Conservation (phyloP, 352 stramenopile genomes). For the Peronospora tabacina region DNA sequence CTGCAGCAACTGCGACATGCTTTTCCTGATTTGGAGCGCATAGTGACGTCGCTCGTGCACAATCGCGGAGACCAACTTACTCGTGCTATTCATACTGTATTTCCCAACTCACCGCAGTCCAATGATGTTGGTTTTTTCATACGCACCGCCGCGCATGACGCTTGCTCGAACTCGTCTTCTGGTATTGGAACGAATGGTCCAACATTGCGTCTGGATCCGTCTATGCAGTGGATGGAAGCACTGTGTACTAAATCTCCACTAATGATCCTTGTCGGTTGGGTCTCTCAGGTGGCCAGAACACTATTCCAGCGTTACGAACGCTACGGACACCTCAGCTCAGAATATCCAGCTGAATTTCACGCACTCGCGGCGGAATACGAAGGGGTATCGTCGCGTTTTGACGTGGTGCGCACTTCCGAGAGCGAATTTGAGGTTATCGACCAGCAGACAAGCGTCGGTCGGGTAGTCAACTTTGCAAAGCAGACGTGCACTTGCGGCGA, state of each 20-base stretch:
- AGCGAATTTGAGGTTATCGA: slow-evolving; percentile 74
- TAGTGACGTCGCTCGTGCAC: slow-evolving; percentile 51
- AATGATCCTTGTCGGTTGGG: slow-evolving; percentile 76
- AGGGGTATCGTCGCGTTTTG: slow-evolving; percentile 41
- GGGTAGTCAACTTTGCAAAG: slow-evolving; percentile 69
- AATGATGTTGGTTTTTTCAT: slow-evolving; percentile 59
- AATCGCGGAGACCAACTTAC: slow-evolving; percentile 53
- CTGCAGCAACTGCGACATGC: slow-evolving; percentile 44
- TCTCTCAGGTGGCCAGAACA: slow-evolving; percentile 68
- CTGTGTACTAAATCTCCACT: slow-evolving; percentile 58
- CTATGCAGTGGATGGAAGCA: slow-evolving; percentile 57
- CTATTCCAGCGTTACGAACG: slow-evolving; percentile 69
- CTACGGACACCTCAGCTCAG: slow-evolving; percentile 61
- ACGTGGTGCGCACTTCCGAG: slow-evolving; percentile 61
- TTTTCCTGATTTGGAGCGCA: slow-evolving; percentile 49
- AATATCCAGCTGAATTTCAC: slow-evolving; percentile 74
- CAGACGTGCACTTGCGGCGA: slow-evolving; percentile 72
- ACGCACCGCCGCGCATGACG: slow-evolving; percentile 6
- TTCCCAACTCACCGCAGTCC: slow-evolving; percentile 49
- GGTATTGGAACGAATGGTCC: slow-evolving; percentile 9
- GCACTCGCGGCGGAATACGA: slow-evolving; percentile 58
- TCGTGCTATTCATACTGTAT: slow-evolving; percentile 32
- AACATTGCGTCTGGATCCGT: slow-evolving; percentile 22
- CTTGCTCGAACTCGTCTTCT: slow-evolving; percentile 1
- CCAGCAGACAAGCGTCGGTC: slow-evolving; percentile 47